Conservation (phyloP, 306 rosid species). For the Erythrophleum fordii region DNA sequence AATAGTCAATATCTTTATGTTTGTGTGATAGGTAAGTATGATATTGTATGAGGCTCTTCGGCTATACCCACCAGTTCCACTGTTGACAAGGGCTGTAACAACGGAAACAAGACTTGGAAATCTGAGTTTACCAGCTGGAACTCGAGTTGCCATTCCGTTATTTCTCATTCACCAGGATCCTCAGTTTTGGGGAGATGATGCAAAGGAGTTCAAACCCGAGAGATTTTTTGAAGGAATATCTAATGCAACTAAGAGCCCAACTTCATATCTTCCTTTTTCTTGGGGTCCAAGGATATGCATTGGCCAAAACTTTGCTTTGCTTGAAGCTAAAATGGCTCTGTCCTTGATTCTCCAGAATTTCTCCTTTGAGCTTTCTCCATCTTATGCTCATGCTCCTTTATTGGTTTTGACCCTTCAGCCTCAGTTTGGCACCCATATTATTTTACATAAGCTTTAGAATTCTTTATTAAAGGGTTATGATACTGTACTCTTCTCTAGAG, state of each 20-base stretch:
- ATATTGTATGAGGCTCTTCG: conserved; percentile 25
- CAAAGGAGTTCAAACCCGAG: conserved; percentile 31
- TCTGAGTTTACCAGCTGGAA: not conserved
- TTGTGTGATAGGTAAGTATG: not conserved
- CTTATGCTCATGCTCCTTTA: conserved; percentile 41
- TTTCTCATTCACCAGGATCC: conserved; percentile 13
- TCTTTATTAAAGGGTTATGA: not conserved
- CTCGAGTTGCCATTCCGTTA: not conserved
- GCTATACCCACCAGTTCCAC: not conserved
- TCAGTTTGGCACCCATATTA: not conserved
- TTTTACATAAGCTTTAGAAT: not conserved
- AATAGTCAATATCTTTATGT: not conserved
- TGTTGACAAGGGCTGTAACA: not conserved
- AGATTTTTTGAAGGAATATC: conserved; percentile 41
- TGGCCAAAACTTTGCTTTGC: conserved; percentile 37
- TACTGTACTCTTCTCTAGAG: not conserved
- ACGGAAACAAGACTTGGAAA: not conserved
- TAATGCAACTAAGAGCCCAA: conserved; percentile 20
- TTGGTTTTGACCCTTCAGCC: not conserved
- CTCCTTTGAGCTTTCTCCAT: conserved; percentile 41
- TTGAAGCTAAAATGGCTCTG: conserved; percentile 46
- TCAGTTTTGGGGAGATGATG: conserved; percentile 31
- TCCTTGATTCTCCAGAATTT: conserved; percentile 42
- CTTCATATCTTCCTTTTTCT: conserved; percentile 29
- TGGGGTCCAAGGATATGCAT: conserved; percentile 34